These are phyloP conservation scores for Vigna mungo DNA, from an alignment of 306 rosid species.

Conservation along the genomic window DNA sequence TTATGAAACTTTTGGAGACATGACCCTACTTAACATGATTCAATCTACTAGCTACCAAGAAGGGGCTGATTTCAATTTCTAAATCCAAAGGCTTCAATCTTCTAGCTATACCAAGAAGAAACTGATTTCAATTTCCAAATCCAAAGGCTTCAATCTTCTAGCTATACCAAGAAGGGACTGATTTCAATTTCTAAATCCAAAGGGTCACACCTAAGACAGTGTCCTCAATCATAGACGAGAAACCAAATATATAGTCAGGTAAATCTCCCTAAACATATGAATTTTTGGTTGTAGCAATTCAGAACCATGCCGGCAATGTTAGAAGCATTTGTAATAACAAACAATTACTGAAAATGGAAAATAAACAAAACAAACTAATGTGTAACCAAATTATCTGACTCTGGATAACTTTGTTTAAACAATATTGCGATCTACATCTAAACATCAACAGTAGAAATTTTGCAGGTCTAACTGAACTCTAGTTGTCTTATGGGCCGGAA, in stretches of 20 bases:
- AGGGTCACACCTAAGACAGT: background rate
- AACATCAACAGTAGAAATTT: background rate
- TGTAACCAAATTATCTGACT: background rate
- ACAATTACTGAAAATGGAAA: background rate
- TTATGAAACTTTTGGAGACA: conserved; percentile 3
- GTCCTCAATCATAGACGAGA: conserved; percentile 6
- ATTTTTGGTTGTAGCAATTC: background rate
- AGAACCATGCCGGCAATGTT: background rate
- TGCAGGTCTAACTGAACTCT: background rate
- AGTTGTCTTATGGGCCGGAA: background rate
- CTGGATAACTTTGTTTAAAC: conserved; percentile 5
- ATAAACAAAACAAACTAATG: background rate
- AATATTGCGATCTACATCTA: background rate
- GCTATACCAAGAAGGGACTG: background rate
- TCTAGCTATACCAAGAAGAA: background rate
- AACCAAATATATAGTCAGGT: background rate
- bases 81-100: background rate
- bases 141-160: background rate
- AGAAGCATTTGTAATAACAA: background rate
- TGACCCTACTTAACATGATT: background rate
- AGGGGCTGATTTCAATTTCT: background rate
- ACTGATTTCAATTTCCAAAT: background rate
- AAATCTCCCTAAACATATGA: conserved; percentile 1
- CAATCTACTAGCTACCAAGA: background rate
- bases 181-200: background rate